phyloP scores from a whole-genome alignment of 2,329 filamentous ascomycete genomes.

The Colletotrichum salicis region DNA sequence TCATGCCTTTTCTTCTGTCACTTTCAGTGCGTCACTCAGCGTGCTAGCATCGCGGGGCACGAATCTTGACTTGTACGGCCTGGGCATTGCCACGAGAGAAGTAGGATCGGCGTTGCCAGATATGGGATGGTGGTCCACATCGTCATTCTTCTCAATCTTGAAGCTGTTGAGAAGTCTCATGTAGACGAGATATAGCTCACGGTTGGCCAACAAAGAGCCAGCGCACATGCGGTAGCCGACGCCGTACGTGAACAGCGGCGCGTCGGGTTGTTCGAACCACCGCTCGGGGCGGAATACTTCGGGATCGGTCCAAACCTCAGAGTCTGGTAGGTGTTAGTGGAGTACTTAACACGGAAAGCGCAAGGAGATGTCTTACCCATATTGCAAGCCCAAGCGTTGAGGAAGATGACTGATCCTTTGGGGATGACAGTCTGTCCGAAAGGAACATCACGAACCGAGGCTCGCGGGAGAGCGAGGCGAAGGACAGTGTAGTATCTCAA shows the following conservation, averaged over 20 bases:
- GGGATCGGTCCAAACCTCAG: slow-evolving; percentile 67
- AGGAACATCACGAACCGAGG: slow-evolving; percentile 67
- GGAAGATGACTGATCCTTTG: slow-evolving; percentile 70
- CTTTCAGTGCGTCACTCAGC: not conserved
- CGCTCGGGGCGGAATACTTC: slow-evolving; percentile 59
- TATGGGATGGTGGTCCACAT: slow-evolving; percentile 69
- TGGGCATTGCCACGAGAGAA: slow-evolving; percentile 70
- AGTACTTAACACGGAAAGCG: not conserved
- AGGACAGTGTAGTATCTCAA: slow-evolving; percentile 72
- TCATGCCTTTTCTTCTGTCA: not conserved
- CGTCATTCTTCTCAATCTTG: slow-evolving; percentile 63
- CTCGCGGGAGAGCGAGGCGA: slow-evolving; percentile 69
- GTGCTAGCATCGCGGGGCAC: slow-evolving; percentile 54
- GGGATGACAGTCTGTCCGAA: slow-evolving; percentile 70
- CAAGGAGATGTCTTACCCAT: slow-evolving; percentile 60
- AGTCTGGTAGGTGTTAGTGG: slow-evolving; percentile 46
- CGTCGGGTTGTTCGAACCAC: slow-evolving; percentile 72
- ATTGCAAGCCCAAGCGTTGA: slow-evolving; percentile 77
- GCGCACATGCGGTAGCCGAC: slow-evolving; percentile 76
- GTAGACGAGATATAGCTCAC: slow-evolving; percentile 73
- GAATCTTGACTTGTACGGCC: slow-evolving; percentile 67
- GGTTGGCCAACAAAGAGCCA: slow-evolving; percentile 70
- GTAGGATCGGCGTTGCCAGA: slow-evolving; percentile 69
- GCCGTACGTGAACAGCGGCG: slow-evolving; percentile 73
- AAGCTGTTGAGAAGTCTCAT: slow-evolving; percentile 71